phyloP scores from a whole-genome alignment of 345 rosid genomes.

The Anacardium occidentale region DNA sequence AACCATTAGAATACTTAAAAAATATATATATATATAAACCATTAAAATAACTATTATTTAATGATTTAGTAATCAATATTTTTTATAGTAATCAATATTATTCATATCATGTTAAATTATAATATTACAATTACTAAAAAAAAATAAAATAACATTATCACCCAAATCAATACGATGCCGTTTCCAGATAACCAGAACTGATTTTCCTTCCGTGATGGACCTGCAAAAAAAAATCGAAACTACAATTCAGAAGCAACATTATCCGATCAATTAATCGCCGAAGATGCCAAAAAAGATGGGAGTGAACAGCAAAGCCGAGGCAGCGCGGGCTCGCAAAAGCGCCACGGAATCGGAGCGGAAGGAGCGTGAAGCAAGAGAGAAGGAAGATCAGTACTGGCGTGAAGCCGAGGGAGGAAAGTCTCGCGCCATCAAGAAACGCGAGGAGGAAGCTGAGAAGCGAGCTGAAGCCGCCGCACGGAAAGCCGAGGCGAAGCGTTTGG shows the following conservation, averaged over 20 bases:
- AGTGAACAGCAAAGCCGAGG: constrained; percentile 93
- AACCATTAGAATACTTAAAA: no score
- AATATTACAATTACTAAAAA: no score
- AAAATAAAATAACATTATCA: no score
- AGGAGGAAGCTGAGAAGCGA: constrained; percentile 87
- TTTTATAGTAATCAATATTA: no score
- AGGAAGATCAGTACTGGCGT: constrained; percentile 93
- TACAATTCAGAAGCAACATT: not conserved
- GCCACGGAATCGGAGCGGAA: constrained; percentile 73
- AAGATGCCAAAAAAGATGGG: constrained; percentile 99
- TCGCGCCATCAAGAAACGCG: constrained; percentile 79
- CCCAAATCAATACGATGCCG: no score
- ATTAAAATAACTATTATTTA: no score
- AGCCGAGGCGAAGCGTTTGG: constrained; percentile 72
- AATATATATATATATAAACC: no score
- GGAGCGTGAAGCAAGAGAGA: constrained; percentile 68
- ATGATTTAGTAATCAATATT: no score
- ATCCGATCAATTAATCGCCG: not conserved
- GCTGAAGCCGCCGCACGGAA: constrained; percentile 69
- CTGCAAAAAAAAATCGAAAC: not conserved
- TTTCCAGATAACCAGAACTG: no score
- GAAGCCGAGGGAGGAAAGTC: constrained; percentile 90
- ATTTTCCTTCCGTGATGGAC: no score
- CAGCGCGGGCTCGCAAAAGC: constrained; percentile 66
- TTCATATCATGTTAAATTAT: no score